These are phyloP conservation scores for Volvariella volvacea DNA, from an alignment of 1,284 basidiomycete genomes.

Conservation along the genomic window DNA sequence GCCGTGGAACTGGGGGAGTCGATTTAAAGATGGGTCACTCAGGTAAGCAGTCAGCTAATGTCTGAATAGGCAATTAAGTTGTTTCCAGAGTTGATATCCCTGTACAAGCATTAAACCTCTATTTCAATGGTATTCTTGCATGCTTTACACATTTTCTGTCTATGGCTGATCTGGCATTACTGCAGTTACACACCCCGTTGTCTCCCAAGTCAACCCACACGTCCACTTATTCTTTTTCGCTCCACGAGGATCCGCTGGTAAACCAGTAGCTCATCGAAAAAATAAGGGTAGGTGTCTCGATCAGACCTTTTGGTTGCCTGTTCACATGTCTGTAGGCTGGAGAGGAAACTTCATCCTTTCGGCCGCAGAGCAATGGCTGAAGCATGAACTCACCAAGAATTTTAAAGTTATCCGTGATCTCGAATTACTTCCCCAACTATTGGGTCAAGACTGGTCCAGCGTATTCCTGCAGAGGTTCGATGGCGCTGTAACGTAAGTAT, in stretches of 20 bases:
- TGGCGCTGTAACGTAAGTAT: conserved; percentile 69
- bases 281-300: conserved; percentile 62
- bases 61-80: background rate
- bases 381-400: conserved; percentile 92
- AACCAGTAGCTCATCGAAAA: conserved; percentile 87
- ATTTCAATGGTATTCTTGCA: conserved; percentile 75
- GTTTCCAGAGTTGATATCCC: conserved; percentile 87
- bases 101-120: conserved; percentile 85
- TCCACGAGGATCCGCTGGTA: conserved; percentile 88
- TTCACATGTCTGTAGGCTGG: conserved; percentile 56
- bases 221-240: conserved; percentile 99
- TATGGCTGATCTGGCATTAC: conserved; percentile 5
- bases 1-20: conserved; percentile 93
- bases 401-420: conserved; percentile 95
- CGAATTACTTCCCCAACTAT: conserved; percentile 80
- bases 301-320: conserved; percentile 1
- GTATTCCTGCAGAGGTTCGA: conserved; percentile 90
- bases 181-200: conserved; percentile 89
- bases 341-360: conserved; percentile 93
- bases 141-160: background rate
- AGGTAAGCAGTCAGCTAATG: conserved; percentile 33
- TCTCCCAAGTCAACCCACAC: conserved; percentile 96
- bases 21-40: conserved; percentile 89
- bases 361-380: conserved; percentile 89
- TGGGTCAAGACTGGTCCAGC: conserved; percentile 93